Conservation (phyloP, 2,329 filamentous ascomycete genomes). For the Thelonectria rubi region DNA sequence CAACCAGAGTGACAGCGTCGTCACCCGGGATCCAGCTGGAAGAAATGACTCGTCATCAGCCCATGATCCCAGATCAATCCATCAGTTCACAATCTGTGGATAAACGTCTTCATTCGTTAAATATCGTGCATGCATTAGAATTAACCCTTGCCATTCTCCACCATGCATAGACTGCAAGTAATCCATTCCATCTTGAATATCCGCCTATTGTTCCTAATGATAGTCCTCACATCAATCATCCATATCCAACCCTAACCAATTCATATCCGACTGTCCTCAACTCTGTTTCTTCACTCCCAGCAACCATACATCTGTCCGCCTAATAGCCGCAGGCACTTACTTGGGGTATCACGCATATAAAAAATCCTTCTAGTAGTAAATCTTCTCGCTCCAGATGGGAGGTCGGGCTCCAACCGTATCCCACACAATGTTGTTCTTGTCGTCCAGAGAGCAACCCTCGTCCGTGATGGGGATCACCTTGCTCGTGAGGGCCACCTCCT, state of each 20-base stretch:
- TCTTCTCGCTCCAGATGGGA: constrained; percentile 56
- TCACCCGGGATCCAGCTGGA: not conserved
- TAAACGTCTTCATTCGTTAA: not conserved
- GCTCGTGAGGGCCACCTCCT: constrained; percentile 74
- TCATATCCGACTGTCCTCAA: constrained; percentile 3
- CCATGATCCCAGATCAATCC: not conserved
- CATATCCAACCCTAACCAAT: not conserved
- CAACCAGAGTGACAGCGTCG: not conserved
- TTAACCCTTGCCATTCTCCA: constrained; percentile 11
- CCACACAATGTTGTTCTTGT: constrained; percentile 63
- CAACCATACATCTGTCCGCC: constrained; percentile 36
- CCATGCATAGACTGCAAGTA: constrained; percentile 4
- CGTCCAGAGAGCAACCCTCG: constrained; percentile 73
- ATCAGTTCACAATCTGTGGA: not conserved
- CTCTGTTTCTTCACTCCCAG: not conserved
- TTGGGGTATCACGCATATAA: constrained; percentile 40
- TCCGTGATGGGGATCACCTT: constrained; percentile 77
- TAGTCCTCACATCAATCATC: not conserved
- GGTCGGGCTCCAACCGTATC: constrained; percentile 53
- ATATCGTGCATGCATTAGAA: constrained; percentile 31
- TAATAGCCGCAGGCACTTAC: constrained; percentile 34
- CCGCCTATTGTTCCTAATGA: not conserved
- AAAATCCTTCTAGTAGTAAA: constrained; percentile 51
- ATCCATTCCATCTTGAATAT: not conserved
- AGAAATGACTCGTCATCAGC: not conserved